Percentiles rank a stretch among this genome's conserved stretches.
Conservation (phyloP, 768 basidiomycete genomes). For the Boletus speciosus region DNA sequence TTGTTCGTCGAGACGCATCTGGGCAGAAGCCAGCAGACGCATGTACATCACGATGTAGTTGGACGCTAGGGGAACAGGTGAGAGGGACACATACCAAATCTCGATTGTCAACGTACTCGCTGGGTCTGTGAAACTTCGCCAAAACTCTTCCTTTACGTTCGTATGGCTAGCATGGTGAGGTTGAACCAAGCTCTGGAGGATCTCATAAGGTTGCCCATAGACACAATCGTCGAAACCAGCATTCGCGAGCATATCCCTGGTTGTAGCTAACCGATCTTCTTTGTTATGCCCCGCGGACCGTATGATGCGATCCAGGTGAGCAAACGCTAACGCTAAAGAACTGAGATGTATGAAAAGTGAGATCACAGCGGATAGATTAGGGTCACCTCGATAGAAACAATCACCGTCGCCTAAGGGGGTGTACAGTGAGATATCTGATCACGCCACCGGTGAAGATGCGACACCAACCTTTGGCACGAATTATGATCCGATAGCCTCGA, state of each 20-base stretch:
- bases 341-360: constrained; percentile 16
- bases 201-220: constrained; percentile 72
- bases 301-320: constrained; percentile 73
- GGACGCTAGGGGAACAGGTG: constrained; percentile 40
- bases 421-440: background rate
- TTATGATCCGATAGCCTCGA: constrained; percentile 62
- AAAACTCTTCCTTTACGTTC: constrained; percentile 34
- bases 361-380: background rate
- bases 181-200: constrained; percentile 50
- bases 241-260: constrained; percentile 49
- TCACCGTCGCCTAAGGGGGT: constrained; percentile 69
- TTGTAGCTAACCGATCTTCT: constrained; percentile 49
- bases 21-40: constrained; percentile 77
- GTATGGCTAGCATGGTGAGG: constrained; percentile 36
- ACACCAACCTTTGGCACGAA: constrained; percentile 65
- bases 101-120: constrained; percentile 37
- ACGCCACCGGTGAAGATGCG: constrained; percentile 1
- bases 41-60: constrained; percentile 79
- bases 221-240: constrained; percentile 66
- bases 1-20: constrained; percentile 57
- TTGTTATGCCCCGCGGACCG: constrained; percentile 41
- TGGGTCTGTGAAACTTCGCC: constrained; percentile 46
- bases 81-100: background rate
- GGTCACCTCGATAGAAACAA: constrained; percentile 87
- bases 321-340: constrained; percentile 70